Conservation (phyloP, 2,329 filamentous ascomycete species). For the Phyllosticta capitalensis region DNA sequence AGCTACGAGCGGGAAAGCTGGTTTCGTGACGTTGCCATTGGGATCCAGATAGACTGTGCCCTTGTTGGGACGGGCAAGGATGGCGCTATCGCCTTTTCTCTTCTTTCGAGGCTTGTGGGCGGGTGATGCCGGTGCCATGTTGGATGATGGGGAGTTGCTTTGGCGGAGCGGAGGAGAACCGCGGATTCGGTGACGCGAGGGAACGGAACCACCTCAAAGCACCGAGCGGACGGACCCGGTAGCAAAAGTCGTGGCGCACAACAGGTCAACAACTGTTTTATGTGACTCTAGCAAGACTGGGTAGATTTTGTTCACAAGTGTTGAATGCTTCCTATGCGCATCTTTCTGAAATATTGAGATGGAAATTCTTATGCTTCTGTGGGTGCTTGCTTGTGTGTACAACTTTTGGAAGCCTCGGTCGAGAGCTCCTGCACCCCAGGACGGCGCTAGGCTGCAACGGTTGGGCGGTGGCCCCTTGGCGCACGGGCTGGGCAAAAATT, state of each 20-base stretch:
- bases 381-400: too few relatives aligned
- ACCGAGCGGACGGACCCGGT: not conserved
- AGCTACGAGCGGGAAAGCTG: constrained; percentile 83
- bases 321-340: too few relatives aligned
- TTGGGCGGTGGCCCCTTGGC: not conserved
- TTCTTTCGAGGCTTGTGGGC: constrained; percentile 35
- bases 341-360: too few relatives aligned
- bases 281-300: too few relatives aligned
- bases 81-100: constrained; percentile 32
- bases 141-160: constrained; percentile 10
- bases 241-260: not conserved
- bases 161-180: constrained; percentile 2
- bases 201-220: too few relatives aligned
- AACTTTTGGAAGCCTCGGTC: too few relatives aligned
- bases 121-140: constrained; percentile 22
- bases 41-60: constrained; percentile 31
- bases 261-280: too few relatives aligned
- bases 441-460: not conserved
- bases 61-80: constrained; percentile 30
- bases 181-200: not conserved
- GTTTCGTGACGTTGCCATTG: constrained; percentile 40
- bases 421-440: not conserved
- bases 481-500: not conserved
- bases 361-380: too few relatives aligned
- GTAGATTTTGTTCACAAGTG: too few relatives aligned